phyloP scores from a whole-genome alignment of 2,329 filamentous ascomycete species.

The Talaromyces sp. region DNA sequence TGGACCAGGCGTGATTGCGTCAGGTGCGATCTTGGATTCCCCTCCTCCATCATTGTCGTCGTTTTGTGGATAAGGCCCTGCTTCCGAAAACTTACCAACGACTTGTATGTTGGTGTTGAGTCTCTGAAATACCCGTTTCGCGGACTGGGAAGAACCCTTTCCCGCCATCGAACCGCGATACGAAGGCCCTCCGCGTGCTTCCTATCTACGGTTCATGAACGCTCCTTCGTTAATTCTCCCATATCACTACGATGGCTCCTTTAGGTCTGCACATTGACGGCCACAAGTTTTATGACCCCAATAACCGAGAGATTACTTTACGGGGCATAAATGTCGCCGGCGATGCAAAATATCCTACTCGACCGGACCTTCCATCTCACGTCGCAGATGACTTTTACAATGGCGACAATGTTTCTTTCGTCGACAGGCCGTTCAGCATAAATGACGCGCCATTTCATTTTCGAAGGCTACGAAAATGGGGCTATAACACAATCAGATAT shows the following conservation, averaged over 20 bases:
- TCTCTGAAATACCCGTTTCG: neutral
- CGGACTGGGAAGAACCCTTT: neutral
- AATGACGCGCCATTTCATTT: slow-evolving; percentile 85
- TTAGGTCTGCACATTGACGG: slow-evolving; percentile 80
- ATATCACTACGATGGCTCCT: slow-evolving; percentile 55
- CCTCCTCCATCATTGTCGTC: neutral
- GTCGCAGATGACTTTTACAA: slow-evolving; percentile 77
- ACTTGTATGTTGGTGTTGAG: neutral
- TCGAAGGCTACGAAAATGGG: slow-evolving; percentile 75
- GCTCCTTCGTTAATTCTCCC: neutral
- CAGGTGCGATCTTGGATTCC: neutral
- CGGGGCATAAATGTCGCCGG: slow-evolving; percentile 91
- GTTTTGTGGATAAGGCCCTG: neutral
- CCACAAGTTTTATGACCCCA: slow-evolving; percentile 71
- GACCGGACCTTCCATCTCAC: slow-evolving; percentile 77
- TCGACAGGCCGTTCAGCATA: slow-evolving; percentile 74
- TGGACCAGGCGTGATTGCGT: neutral
- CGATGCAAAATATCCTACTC: slow-evolving; percentile 82
- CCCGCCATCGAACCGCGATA: too few relatives aligned
- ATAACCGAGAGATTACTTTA: slow-evolving; percentile 79
- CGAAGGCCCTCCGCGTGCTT: too few relatives aligned
- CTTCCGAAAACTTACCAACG: too few relatives aligned
- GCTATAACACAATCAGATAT: slow-evolving; percentile 95
- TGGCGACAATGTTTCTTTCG: slow-evolving; percentile 85
- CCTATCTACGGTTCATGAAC: neutral